Evolutionary conservation across 352 stramenopile genomes (phyloP).

Genomic region (Elongisporangium prolatum): DNA sequence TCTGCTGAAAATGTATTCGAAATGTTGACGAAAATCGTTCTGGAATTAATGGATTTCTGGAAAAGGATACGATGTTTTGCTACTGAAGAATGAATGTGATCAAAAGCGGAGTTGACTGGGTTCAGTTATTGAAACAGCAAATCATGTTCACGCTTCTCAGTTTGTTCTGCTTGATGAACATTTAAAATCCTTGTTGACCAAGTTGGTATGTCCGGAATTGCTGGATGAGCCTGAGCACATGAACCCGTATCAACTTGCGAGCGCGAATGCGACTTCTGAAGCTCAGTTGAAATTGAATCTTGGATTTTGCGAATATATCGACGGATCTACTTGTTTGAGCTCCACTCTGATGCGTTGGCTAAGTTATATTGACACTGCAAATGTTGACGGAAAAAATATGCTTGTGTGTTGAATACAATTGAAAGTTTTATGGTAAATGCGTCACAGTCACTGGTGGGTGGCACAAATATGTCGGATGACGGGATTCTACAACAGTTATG

Average conservation of each 20-base stretch:
- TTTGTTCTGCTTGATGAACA: slow-evolving; percentile 1
- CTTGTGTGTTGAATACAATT: background rate
- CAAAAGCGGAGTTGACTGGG: background rate
- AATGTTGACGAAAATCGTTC: slow-evolving; percentile 9
- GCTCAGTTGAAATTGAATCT: background rate
- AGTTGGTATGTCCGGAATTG: background rate
- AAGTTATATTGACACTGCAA: background rate
- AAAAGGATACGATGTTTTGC: slow-evolving; percentile 4
- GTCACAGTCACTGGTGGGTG: background rate
- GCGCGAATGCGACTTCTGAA: background rate
- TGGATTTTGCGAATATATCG: background rate
- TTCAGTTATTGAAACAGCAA: background rate
- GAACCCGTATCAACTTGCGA: background rate
- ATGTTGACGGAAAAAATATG: background rate
- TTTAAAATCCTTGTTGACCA: background rate
- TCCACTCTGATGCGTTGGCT: background rate
- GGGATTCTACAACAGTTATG: slow-evolving; percentile 5
- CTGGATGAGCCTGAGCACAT: background rate
- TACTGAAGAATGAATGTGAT: background rate
- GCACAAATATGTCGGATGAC: too few relatives aligned
- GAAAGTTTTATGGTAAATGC: background rate
- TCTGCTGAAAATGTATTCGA: slow-evolving; percentile 10
- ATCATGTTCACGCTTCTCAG: background rate
- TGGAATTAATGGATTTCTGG: background rate
- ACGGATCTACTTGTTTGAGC: background rate